Conservation (phyloP, 2,329 filamentous ascomycete genomes). For the Curvularia lunata region DNA sequence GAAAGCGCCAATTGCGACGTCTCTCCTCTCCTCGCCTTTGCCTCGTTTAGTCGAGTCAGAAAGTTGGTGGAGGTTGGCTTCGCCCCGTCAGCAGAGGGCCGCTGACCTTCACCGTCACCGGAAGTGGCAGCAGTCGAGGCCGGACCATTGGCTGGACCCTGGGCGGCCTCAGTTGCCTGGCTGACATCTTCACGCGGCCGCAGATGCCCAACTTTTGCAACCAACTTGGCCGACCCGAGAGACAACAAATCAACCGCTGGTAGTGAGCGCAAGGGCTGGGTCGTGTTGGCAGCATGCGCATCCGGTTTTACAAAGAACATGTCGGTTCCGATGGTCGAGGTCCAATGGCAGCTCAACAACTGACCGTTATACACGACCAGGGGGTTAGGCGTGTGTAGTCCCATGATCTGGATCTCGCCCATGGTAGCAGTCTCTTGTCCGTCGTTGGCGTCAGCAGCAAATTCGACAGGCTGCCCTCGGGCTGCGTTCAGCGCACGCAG, state of each 20-base stretch:
- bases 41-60: conserved; percentile 49
- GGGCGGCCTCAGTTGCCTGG: conserved; percentile 3
- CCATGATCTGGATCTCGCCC: conserved; percentile 75
- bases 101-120: neutral
- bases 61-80: conserved; percentile 45
- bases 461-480: conserved; percentile 24
- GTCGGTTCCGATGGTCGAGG: conserved; percentile 82
- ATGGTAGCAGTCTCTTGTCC: conserved; percentile 25
- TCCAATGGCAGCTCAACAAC: conserved; percentile 82
- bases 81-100: conserved; percentile 5
- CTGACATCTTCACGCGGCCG: conserved; percentile 42
- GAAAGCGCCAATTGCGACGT: conserved; percentile 27
- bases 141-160: conserved; percentile 3
- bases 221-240: conserved; percentile 72
- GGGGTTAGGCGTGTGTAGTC: conserved; percentile 76
- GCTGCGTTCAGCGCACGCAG: conserved; percentile 37
- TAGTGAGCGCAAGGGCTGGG: conserved; percentile 56
- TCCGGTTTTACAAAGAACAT: conserved; percentile 66
- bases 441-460: conserved; percentile 12
- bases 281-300: conserved; percentile 28
- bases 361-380: conserved; percentile 80
- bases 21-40: conserved; percentile 53
- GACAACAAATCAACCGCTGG: conserved; percentile 73
- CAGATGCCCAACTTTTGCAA: conserved; percentile 69
- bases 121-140: neutral